Percentiles rank a stretch among this genome's conserved stretches.
These are phyloP conservation scores for Stephania japonica DNA, from an alignment of 164 flowering plant genomes.

Conservation along the genomic window DNA sequence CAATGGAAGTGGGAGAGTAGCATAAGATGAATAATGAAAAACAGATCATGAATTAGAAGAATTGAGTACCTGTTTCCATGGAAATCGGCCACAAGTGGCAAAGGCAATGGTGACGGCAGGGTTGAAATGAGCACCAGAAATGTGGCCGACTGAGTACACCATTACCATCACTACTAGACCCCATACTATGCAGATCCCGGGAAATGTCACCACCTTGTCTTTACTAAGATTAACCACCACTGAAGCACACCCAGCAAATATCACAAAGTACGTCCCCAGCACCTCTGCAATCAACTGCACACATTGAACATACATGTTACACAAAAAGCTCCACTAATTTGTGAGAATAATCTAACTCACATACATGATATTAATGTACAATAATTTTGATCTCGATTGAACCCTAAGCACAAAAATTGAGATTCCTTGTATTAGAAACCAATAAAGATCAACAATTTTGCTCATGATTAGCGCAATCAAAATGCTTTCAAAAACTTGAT, in stretches of 20 bases:
- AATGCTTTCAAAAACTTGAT: too few relatives aligned
- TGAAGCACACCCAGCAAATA: slow-evolving; percentile 53
- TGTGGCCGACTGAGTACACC: slow-evolving; percentile 56
- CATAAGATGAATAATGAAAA: too few relatives aligned
- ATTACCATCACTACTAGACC: slow-evolving; percentile 54
- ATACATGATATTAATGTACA: background rate
- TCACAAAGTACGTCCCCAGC: slow-evolving; percentile 44
- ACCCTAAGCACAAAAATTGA: background rate
- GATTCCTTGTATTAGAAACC: too few relatives aligned
- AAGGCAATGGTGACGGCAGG: slow-evolving; percentile 66
- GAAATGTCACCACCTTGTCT: slow-evolving; percentile 39
- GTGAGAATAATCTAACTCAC: too few relatives aligned
- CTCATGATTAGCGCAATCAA: background rate
- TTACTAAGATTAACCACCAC: slow-evolving; percentile 33
- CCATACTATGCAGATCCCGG: slow-evolving; percentile 44
- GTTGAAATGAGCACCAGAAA: slow-evolving; percentile 65
- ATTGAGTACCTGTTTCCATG: slow-evolving; percentile 46
- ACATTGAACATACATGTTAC: background rate
- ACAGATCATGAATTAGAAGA: too few relatives aligned
- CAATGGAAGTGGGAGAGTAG: too few relatives aligned
- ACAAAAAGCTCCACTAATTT: background rate
- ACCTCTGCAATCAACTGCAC: slow-evolving; percentile 49
- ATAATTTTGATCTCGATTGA: background rate
- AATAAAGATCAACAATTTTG: background rate
- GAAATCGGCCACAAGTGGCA: slow-evolving; percentile 41